Evolutionary conservation across 225 moss, liverwort and hornwort genomes (phyloP).

Genomic region (Bryoerythrophyllum caledonicum): DNA sequence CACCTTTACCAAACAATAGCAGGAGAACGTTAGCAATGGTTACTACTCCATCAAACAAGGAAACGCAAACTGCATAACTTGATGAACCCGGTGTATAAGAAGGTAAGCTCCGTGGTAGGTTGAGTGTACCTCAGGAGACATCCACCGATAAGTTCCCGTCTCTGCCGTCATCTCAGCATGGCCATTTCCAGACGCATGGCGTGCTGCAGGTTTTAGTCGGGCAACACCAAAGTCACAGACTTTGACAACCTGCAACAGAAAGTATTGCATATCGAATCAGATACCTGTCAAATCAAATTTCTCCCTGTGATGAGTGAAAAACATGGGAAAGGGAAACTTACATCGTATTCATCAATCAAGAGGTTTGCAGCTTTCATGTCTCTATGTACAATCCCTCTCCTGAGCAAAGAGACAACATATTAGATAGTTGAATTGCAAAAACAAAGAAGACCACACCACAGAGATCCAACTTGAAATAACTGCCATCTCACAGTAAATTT

Average conservation of each 20-base stretch:
- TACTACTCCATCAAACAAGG: not conserved
- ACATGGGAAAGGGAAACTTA: slow-evolving; percentile 29
- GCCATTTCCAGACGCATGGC: slow-evolving; percentile 38
- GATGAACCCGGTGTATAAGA: not conserved
- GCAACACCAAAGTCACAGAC: slow-evolving; percentile 91
- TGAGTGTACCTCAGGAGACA: slow-evolving; percentile 69
- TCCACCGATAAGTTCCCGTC: slow-evolving; percentile 89
- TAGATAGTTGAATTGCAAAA: not conserved
- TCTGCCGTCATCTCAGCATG: slow-evolving; percentile 90
- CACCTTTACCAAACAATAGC: slow-evolving; percentile 33
- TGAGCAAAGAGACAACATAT: slow-evolving; percentile 22
- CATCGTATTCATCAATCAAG: slow-evolving; percentile 89
- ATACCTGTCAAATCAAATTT: not conserved
- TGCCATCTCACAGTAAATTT: not conserved
- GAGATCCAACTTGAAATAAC: not conserved
- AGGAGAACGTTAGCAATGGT: not conserved
- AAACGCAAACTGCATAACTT: not conserved
- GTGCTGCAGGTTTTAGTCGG: slow-evolving; percentile 60
- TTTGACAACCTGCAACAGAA: slow-evolving; percentile 66
- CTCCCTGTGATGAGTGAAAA: not conserved
- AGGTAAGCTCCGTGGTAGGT: not conserved
- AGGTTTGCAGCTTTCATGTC: slow-evolving; percentile 93
- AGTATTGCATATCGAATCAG: not conserved
- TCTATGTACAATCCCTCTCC: slow-evolving; percentile 64
- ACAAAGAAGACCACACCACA: not conserved